A percentile compares a stretch with the other conserved stretches of the same genome.
Evolutionary conservation across 1,284 basidiomycete species (phyloP).

Genomic region (Cystobasidium slooffiae): DNA sequence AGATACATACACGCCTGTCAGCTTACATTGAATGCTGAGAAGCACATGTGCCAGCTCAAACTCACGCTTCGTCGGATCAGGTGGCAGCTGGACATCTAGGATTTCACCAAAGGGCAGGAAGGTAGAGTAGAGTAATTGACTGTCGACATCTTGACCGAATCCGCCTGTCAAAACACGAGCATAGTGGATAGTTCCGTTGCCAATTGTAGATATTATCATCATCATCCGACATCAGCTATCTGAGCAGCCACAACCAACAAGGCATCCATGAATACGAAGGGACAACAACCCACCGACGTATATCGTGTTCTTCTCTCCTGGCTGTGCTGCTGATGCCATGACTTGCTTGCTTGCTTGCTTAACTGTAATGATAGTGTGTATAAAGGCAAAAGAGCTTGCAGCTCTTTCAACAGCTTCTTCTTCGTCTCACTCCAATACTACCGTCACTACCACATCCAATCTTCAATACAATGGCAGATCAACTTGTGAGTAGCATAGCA

Average conservation of each 20-base stretch:
- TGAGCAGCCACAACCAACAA: not conserved
- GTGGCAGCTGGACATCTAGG: slow-evolving; percentile 53
- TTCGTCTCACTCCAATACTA: not conserved
- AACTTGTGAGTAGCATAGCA: slow-evolving; percentile 61
- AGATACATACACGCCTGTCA: too few relatives aligned
- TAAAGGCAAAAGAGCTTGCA: not conserved
- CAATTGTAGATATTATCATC: not conserved
- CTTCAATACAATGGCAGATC: slow-evolving; percentile 65
- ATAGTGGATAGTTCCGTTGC: not conserved
- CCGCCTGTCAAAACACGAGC: slow-evolving; percentile 44
- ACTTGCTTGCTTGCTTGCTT: slow-evolving; percentile 10
- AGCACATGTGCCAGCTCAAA: too few relatives aligned
- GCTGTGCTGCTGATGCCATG: slow-evolving; percentile 14
- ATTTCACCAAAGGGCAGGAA: slow-evolving; percentile 55
- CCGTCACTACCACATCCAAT: not conserved
- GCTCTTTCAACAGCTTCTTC: not conserved
- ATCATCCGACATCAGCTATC: not conserved
- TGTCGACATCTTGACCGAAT: slow-evolving; percentile 49
- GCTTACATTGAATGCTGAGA: too few relatives aligned
- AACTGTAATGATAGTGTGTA: not conserved
- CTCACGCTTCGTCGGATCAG: slow-evolving; percentile 51
- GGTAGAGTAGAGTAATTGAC: slow-evolving; percentile 49
- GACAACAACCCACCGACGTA: slow-evolving; percentile 45
- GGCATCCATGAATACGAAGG: not conserved
- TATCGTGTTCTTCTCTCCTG: slow-evolving; percentile 43